Conservation (phyloP, 2,329 filamentous ascomycete genomes). For the Stemphylium lycopersici region DNA sequence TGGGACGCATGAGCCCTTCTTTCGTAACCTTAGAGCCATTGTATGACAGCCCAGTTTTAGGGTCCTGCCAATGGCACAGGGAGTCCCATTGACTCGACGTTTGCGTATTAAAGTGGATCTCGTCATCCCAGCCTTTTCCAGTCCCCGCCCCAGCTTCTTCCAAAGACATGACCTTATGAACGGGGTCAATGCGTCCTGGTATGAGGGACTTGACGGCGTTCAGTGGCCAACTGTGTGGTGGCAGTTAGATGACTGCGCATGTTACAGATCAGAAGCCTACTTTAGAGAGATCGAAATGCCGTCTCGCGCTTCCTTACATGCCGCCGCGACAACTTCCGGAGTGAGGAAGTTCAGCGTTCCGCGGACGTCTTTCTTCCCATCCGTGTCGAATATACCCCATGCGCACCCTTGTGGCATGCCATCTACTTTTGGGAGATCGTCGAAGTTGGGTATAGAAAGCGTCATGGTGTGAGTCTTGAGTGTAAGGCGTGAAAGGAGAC, state of each 20-base stretch:
- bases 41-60: constrained; percentile 15
- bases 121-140: constrained; percentile 32
- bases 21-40: constrained; percentile 20
- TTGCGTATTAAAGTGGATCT: constrained; percentile 38
- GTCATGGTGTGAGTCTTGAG: too few species aligned
- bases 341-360: constrained; percentile 62
- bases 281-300: constrained; percentile 23
- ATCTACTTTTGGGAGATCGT: constrained; percentile 14
- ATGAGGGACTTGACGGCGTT: constrained; percentile 25
- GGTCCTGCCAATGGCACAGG: constrained; percentile 28
- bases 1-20: constrained; percentile 13
- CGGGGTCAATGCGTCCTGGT: constrained; percentile 32
- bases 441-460: too few species aligned
- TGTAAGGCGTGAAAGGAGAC: too few species aligned
- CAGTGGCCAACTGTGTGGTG: constrained; percentile 6
- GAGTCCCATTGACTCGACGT: constrained; percentile 37
- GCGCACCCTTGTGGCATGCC: constrained; percentile 39
- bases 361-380: constrained; percentile 55
- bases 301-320: constrained; percentile 46
- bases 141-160: constrained; percentile 14
- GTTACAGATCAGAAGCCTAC: constrained; percentile 3
- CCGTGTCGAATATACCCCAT: constrained; percentile 60
- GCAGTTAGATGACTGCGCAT: too few species aligned
- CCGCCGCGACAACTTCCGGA: constrained; percentile 46
- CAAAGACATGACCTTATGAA: constrained; percentile 34